phyloP scores from a whole-genome alignment of 495 filamentous ascomycete genomes.

The Trypethelium eluteriae region DNA sequence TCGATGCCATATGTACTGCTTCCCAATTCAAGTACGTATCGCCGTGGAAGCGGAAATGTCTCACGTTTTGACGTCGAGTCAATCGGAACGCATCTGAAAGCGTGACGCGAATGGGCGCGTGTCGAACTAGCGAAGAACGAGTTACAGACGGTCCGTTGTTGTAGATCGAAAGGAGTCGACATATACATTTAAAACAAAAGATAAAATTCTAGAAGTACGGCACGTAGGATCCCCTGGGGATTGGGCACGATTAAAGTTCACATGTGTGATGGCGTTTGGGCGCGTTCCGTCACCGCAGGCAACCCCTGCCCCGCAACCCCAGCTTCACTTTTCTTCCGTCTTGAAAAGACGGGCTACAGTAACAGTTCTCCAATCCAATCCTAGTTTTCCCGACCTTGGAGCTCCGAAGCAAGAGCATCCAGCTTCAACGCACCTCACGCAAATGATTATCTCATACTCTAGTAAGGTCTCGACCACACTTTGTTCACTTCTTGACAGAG shows the following conservation, averaged over 20 bases:
- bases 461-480: no score
- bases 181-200: no score
- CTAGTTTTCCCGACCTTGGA: no score
- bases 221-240: background rate
- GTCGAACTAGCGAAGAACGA: no score
- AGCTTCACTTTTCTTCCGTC: background rate
- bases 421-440: no score
- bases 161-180: background rate
- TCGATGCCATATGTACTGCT: background rate
- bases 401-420: no score
- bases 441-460: no score
- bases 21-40: background rate
- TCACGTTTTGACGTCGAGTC: background rate
- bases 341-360: no score
- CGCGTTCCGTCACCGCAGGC: background rate
- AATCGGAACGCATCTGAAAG: no score
- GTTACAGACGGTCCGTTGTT: background rate
- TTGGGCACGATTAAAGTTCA: background rate
- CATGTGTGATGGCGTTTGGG: background rate
- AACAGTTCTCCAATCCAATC: background rate
- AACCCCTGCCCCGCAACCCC: slow-evolving; percentile 1
- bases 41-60: background rate
- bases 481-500: no score
- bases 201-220: no score
- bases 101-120: no score